Percentiles rank a stretch among this genome's conserved stretches.
Evolutionary conservation across 768 basidiomycete species (phyloP).

Genomic region (Plicaturopsis crispa): DNA sequence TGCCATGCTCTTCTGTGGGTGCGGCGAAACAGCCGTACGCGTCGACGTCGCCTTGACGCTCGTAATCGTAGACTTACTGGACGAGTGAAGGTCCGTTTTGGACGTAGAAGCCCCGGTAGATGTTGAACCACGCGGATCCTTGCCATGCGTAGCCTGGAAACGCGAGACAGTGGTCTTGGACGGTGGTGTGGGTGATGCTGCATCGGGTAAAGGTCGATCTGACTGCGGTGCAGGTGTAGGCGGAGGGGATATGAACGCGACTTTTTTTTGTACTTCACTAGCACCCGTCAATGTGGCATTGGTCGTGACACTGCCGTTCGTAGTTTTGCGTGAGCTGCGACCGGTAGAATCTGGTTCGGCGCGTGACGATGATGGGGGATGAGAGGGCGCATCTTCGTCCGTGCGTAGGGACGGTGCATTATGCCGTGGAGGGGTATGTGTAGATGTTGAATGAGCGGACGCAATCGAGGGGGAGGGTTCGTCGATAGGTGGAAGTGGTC

Average conservation of each 20-base stretch:
- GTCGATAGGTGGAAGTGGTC: constrained; percentile 41
- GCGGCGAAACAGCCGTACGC: constrained; percentile 57
- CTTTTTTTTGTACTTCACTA: constrained; percentile 69
- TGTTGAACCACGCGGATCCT: constrained; percentile 62
- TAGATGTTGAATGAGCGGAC: constrained; percentile 27
- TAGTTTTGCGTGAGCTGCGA: constrained; percentile 30
- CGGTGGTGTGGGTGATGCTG: constrained; percentile 26
- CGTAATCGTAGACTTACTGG: constrained; percentile 34
- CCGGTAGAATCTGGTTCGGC: constrained; percentile 24
- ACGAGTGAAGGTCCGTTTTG: constrained; percentile 49
- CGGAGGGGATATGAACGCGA: constrained; percentile 79
- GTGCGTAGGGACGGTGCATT: constrained; percentile 12
- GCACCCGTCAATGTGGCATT: constrained; percentile 12
- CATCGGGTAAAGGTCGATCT: constrained; percentile 46
- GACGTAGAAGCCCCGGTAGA: constrained; percentile 55
- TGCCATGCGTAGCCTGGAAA: constrained; percentile 67
- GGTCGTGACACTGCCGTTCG: constrained; percentile 24
- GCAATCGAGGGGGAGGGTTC: constrained; percentile 26
- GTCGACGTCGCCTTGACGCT: constrained; percentile 45
- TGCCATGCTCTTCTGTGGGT: constrained; percentile 36
- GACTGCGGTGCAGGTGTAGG: constrained; percentile 49
- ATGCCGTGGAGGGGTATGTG: constrained; percentile 23
- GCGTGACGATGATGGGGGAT: constrained; percentile 16
- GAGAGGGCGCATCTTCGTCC: constrained; percentile 16
- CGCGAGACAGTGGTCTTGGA: constrained; percentile 67